Percentiles rank a stretch among this genome's conserved stretches.
phyloP scores from a whole-genome alignment of 1,139 yeast species.

The Saccharomyces uvarum region DNA sequence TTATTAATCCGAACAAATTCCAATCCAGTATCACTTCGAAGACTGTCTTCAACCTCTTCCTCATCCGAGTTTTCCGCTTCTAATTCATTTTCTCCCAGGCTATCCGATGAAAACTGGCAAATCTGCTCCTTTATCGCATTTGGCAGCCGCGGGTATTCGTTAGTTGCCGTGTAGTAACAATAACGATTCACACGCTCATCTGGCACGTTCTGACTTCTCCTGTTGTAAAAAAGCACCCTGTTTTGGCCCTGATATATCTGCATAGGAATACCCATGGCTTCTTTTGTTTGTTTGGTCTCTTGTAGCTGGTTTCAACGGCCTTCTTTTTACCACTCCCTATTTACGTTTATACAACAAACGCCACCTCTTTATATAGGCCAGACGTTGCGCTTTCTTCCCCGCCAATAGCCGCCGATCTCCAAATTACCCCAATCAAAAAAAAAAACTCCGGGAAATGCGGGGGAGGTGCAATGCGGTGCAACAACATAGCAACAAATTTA shows the following conservation, averaged over 20 bases:
- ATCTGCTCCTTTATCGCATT: neutral
- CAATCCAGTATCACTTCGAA: neutral
- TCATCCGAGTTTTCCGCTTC: neutral
- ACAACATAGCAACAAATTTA: neutral
- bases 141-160: neutral
- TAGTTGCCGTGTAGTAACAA: neutral
- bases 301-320: neutral
- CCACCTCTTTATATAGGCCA: neutral
- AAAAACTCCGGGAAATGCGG: neutral
- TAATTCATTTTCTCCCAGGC: neutral
- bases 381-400: neutral
- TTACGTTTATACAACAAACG: neutral
- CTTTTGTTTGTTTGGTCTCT: neutral
- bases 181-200: neutral
- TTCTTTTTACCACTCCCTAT: neutral
- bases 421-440: neutral
- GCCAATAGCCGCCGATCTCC: constrained; percentile 1
- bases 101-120: neutral
- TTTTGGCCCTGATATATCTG: neutral
- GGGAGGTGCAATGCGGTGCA: neutral
- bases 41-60: neutral
- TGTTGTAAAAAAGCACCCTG: neutral
- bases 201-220: neutral
- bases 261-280: neutral
- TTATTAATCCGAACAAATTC: neutral